These are phyloP conservation scores for Steccherinum ochraceum DNA, from an alignment of 768 basidiomycete species.

Conservation along the genomic window DNA sequence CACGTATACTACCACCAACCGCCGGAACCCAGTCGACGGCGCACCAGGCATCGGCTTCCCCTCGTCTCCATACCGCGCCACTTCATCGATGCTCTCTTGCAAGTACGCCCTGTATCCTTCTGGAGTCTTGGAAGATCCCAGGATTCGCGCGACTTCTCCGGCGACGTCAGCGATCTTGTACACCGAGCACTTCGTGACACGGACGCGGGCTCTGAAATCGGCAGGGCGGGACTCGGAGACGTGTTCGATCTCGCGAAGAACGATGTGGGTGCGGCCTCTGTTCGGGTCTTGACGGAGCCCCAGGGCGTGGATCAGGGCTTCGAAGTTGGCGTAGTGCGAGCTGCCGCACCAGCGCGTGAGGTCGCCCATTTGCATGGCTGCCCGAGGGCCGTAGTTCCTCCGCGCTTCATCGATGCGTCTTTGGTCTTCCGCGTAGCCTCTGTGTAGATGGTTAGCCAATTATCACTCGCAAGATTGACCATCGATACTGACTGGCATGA, in stretches of 20 bases:
- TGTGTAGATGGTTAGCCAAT: not conserved
- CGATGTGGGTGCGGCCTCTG: not conserved
- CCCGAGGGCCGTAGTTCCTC: not conserved
- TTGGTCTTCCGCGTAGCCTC: not conserved
- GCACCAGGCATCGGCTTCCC: not conserved
- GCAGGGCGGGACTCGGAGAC: not conserved
- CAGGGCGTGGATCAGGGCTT: not conserved
- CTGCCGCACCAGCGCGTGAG: not conserved
- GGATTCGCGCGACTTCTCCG: no score
- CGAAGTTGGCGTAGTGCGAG: not conserved
- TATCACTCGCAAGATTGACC: not conserved
- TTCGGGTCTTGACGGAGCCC: not conserved
- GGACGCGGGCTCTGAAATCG: not conserved
- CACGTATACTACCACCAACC: not conserved
- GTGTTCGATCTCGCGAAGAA: not conserved
- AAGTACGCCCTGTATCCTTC: not conserved
- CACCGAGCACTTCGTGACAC: not conserved
- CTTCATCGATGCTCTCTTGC: not conserved
- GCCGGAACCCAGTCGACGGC: not conserved
- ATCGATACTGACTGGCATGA: not conserved
- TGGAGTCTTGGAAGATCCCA: not conserved
- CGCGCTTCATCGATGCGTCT: not conserved
- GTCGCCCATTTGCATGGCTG: not conserved
- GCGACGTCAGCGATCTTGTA: not conserved
- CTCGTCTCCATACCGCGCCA: not conserved